Conservation (phyloP, 2,329 filamentous ascomycete genomes). For the Apiospora aurea region DNA sequence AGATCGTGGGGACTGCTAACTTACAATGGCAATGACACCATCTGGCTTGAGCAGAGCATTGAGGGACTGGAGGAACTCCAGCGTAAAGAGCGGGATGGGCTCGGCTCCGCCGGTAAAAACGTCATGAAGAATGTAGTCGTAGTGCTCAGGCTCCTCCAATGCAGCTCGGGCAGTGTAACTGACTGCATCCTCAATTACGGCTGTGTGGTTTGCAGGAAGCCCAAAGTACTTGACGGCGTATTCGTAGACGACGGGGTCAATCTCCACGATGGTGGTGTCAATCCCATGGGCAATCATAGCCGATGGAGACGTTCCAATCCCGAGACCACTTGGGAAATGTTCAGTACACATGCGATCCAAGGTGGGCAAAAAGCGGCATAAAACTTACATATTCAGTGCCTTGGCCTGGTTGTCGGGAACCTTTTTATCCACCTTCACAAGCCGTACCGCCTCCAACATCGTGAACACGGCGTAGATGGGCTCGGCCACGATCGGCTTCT, state of each 20-base stretch:
- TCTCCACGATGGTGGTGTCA: constrained; percentile 91
- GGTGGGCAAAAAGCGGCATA: not conserved
- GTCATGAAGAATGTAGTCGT: constrained; percentile 95
- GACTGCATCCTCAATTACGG: constrained; percentile 84
- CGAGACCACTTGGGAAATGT: constrained; percentile 71
- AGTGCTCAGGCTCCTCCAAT: constrained; percentile 56
- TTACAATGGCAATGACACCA: constrained; percentile 87
- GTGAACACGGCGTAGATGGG: constrained; percentile 96
- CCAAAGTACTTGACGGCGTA: constrained; percentile 86
- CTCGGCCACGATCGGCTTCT: constrained; percentile 69
- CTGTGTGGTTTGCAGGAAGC: constrained; percentile 77
- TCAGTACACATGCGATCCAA: constrained; percentile 29
- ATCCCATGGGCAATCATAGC: constrained; percentile 88
- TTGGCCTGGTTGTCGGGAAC: constrained; percentile 71
- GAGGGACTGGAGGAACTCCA: constrained; percentile 80
- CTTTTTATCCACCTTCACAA: constrained; percentile 68
- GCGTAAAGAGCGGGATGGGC: constrained; percentile 85
- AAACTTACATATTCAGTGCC: constrained; percentile 82
- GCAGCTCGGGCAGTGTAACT: constrained; percentile 64
- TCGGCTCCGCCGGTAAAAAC: constrained; percentile 98
- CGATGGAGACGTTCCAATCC: constrained; percentile 89
- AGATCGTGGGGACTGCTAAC: constrained; percentile 40
- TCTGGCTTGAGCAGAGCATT: constrained; percentile 74
- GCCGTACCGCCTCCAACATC: constrained; percentile 89
- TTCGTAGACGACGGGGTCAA: constrained; percentile 87